phyloP scores from a whole-genome alignment of 108 stramenopile species.

The Skeletonema marinoi region DNA sequence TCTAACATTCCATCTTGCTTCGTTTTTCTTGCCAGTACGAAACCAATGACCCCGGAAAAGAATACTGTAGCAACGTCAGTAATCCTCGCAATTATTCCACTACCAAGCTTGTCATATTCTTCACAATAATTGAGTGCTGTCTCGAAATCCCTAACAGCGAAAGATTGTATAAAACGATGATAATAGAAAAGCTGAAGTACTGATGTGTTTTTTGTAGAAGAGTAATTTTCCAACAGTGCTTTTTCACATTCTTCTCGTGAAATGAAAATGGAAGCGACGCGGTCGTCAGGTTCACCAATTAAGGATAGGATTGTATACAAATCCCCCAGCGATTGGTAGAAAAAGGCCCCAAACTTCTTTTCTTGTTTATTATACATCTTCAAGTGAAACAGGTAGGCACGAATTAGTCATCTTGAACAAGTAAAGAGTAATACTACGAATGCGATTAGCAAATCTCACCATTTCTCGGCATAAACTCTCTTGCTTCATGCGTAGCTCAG shows the following conservation, averaged over 20 bases:
- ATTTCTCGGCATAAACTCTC: slow-evolving; percentile 2
- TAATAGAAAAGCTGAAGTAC: slow-evolving; percentile 2
- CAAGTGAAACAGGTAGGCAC: not conserved
- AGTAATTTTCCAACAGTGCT: not conserved
- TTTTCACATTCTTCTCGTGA: not conserved
- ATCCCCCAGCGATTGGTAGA: not conserved
- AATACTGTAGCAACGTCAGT: not conserved
- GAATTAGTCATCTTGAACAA: not conserved
- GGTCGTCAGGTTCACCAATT: not conserved
- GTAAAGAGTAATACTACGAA: not conserved
- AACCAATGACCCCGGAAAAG: not conserved
- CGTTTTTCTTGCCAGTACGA: not conserved
- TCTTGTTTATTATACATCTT: slow-evolving; percentile 1
- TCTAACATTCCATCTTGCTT: not conserved
- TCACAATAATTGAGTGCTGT: not conserved
- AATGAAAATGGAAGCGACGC: not conserved
- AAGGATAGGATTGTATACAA: not conserved
- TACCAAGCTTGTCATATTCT: not conserved
- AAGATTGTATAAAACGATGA: not conserved
- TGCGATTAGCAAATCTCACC: not conserved
- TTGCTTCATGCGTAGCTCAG: not conserved
- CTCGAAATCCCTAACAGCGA: not conserved
- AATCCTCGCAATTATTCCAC: not conserved
- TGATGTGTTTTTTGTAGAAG: not conserved
- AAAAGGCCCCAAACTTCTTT: not conserved